Conservation (phyloP, 1,139 yeast genomes). For the Wickerhamomyces sp. region DNA sequence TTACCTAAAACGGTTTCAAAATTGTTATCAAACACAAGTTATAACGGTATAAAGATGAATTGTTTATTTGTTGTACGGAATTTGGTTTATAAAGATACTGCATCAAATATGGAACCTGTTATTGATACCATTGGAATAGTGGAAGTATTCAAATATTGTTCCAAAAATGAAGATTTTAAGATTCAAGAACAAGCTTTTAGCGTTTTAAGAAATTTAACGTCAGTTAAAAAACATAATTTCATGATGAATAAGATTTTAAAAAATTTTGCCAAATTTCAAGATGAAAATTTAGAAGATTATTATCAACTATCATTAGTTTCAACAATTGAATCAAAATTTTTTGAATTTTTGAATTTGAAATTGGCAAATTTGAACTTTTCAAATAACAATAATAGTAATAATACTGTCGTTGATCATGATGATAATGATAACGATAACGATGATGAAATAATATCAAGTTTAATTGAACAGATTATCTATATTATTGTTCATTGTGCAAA, state of each 20-base stretch:
- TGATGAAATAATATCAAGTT: too few species aligned
- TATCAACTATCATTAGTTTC: too few species aligned
- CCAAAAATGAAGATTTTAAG: constrained; percentile 37
- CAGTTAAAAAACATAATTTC: constrained; percentile 50
- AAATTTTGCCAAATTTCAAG: constrained; percentile 27
- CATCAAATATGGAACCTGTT: constrained; percentile 21
- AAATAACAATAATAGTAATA: constrained; percentile 25
- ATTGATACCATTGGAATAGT: constrained; percentile 46
- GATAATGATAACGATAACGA: too few species aligned
- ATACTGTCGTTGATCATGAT: too few species aligned
- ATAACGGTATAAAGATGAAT: constrained; percentile 36
- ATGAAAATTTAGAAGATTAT: constrained; percentile 5
- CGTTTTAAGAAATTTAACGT: constrained; percentile 68
- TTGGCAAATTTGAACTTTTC: constrained; percentile 18
- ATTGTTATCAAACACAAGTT: constrained; percentile 28
- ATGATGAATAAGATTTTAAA: constrained; percentile 34
- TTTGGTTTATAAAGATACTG: constrained; percentile 37
- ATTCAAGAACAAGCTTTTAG: constrained; percentile 67
- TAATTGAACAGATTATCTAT: constrained; percentile 44
- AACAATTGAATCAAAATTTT: constrained; percentile 23
- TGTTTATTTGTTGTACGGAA: constrained; percentile 55
- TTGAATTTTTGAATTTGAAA: constrained; percentile 27
- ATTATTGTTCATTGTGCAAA: constrained; percentile 56
- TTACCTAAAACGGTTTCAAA: constrained; percentile 43
- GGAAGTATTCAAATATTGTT: constrained; percentile 43